phyloP scores from a whole-genome alignment of 805 yeast species.

The Suhomyces sp. region DNA sequence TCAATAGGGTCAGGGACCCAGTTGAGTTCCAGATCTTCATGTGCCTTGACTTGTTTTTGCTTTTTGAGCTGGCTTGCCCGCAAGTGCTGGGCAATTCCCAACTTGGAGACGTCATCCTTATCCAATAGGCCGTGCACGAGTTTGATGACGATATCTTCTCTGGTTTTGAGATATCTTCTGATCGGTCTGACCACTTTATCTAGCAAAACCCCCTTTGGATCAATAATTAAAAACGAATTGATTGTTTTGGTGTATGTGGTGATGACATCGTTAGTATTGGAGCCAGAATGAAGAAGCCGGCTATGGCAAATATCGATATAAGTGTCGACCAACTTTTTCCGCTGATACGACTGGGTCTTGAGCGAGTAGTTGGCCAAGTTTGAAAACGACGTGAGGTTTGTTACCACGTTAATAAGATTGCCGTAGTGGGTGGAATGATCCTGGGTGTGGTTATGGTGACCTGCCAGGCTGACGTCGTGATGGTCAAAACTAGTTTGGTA shows the following conservation, averaged over 20 bases:
- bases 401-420: slow-evolving; percentile 2
- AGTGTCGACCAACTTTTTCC: slow-evolving; percentile 48
- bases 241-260: slow-evolving; percentile 69
- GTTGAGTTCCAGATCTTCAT: slow-evolving; percentile 43
- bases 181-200: slow-evolving; percentile 79
- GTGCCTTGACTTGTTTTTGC: background rate
- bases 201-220: slow-evolving; percentile 80
- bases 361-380: slow-evolving; percentile 17
- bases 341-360: slow-evolving; percentile 37
- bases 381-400: slow-evolving; percentile 8
- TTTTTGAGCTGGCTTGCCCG: slow-evolving; percentile 18
- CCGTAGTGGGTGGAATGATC: background rate
- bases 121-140: slow-evolving; percentile 71
- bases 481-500: background rate
- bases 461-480: background rate
- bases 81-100: slow-evolving; percentile 56
- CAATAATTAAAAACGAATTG: slow-evolving; percentile 68
- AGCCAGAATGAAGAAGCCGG: slow-evolving; percentile 71
- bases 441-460: background rate
- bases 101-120: slow-evolving; percentile 32
- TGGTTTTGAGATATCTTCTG: slow-evolving; percentile 62
- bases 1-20: slow-evolving; percentile 90
- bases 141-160: slow-evolving; percentile 69
- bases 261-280: slow-evolving; percentile 71
- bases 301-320: slow-evolving; percentile 47